These are phyloP conservation scores for Calonectria ilicicola DNA, from an alignment of 2,329 filamentous ascomycete species.

Conservation along the genomic window DNA sequence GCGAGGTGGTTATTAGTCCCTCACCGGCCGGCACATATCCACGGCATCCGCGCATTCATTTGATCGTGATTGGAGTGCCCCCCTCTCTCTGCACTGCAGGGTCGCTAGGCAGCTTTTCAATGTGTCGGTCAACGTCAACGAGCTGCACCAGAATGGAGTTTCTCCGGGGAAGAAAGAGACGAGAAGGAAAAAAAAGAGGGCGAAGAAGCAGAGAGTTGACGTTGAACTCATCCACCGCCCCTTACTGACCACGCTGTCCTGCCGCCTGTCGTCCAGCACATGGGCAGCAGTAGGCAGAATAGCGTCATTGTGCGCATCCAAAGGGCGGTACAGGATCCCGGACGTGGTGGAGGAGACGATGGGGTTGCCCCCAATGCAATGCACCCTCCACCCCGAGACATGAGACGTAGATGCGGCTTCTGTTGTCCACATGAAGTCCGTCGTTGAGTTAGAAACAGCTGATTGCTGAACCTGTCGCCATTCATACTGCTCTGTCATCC, in stretches of 20 bases:
- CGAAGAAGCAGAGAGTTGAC: background rate
- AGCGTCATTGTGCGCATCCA: background rate
- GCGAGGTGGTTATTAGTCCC: background rate
- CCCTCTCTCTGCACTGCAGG: background rate
- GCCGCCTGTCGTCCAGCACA: background rate
- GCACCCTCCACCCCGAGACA: slow-evolving; percentile 3
- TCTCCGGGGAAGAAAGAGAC: background rate
- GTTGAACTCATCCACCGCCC: background rate
- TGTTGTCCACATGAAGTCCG: background rate
- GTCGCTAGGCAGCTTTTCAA: background rate
- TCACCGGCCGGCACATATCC: slow-evolving; percentile 1
- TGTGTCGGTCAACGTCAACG: slow-evolving; percentile 8
- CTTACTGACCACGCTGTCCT: background rate
- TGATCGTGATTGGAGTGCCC: background rate
- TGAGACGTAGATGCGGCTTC: background rate
- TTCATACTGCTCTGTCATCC: background rate
- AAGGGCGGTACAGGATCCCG: background rate
- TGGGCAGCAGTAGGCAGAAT: background rate
- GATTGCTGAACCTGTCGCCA: background rate
- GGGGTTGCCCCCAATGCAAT: slow-evolving; percentile 3
- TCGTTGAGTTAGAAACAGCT: slow-evolving; percentile 3
- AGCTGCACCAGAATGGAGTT: background rate
- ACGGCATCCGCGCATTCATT: background rate
- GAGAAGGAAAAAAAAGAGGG: too few relatives aligned
- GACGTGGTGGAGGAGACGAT: background rate